phyloP scores from a whole-genome alignment of 73 alveolate genomes.

The Paramecium caudatum region DNA sequence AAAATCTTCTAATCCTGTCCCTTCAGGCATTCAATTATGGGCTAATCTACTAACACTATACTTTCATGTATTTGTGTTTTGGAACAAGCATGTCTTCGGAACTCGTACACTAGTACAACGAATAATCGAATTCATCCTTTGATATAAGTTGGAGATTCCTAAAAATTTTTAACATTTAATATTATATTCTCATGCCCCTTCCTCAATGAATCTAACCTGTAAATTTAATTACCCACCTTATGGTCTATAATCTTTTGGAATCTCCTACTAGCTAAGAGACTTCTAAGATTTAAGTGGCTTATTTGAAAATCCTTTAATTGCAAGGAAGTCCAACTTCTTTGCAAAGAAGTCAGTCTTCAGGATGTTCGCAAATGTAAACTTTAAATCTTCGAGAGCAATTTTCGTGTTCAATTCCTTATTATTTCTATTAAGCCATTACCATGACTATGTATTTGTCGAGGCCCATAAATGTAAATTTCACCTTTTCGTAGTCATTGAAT shows the following conservation, averaged over 20 bases:
- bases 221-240: neutral
- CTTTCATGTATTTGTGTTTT: constrained; percentile 24
- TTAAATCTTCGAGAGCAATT: constrained; percentile 62
- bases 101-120: constrained; percentile 20
- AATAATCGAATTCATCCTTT: constrained; percentile 48
- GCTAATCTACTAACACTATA: neutral
- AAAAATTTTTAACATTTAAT: constrained; percentile 49
- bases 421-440: neutral
- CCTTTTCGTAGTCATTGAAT: constrained; percentile 50
- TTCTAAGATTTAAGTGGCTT: neutral
- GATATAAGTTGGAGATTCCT: constrained; percentile 46
- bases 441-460: constrained; percentile 44
- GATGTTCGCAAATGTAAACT: constrained; percentile 24
- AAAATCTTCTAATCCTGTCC: constrained; percentile 52
- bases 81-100: constrained; percentile 25
- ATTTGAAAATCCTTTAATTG: neutral
- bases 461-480: constrained; percentile 50
- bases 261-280: neutral
- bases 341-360: constrained; percentile 52
- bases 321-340: neutral
- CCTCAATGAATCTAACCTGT: neutral
- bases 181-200: neutral
- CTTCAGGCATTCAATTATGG: constrained; percentile 52
- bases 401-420: constrained; percentile 57
- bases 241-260: neutral